Evolutionary conservation across 78 protist genomes (phyloP).

Genomic region (Salpingoeca rosetta): DNA sequence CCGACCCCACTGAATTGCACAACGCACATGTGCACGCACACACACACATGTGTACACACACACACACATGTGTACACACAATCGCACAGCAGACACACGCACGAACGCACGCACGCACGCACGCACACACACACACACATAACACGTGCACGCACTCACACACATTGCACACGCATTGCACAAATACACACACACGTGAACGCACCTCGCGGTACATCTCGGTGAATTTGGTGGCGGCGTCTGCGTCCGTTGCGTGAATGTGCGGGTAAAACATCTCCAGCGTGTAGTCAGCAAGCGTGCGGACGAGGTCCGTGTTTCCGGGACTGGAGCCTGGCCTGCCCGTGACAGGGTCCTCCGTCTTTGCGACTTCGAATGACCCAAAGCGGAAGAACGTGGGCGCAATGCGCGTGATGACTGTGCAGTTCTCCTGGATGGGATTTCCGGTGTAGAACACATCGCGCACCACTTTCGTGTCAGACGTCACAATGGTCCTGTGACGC

Average conservation of each 20-base stretch:
- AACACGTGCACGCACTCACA: no score
- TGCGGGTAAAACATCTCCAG: no score
- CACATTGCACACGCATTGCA: not conserved
- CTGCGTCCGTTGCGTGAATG: no score
- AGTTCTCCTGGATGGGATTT: slow-evolving; percentile 31
- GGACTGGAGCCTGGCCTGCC: not conserved
- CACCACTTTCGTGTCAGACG: slow-evolving; percentile 26
- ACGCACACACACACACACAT: not conserved
- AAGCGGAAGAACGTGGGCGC: slow-evolving; percentile 65
- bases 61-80: not conserved
- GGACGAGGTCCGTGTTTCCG: not conserved
- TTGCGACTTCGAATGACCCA: slow-evolving; percentile 60
- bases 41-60: not conserved
- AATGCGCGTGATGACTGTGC: slow-evolving; percentile 57
- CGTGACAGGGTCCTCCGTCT: not conserved
- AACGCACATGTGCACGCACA: not conserved
- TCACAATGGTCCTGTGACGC: slow-evolving; percentile 38
- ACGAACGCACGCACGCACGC: no score
- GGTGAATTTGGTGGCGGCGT: not conserved
- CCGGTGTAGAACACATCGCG: slow-evolving; percentile 49
- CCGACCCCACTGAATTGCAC: not conserved
- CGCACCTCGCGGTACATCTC: not conserved
- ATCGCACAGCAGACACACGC: no score
- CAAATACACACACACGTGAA: not conserved
- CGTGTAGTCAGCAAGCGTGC: not conserved